Percentiles rank a stretch among this genome's conserved stretches.
Evolutionary conservation across 129 eudicot genomes (phyloP).

Genomic region (Apium graveolens): DNA sequence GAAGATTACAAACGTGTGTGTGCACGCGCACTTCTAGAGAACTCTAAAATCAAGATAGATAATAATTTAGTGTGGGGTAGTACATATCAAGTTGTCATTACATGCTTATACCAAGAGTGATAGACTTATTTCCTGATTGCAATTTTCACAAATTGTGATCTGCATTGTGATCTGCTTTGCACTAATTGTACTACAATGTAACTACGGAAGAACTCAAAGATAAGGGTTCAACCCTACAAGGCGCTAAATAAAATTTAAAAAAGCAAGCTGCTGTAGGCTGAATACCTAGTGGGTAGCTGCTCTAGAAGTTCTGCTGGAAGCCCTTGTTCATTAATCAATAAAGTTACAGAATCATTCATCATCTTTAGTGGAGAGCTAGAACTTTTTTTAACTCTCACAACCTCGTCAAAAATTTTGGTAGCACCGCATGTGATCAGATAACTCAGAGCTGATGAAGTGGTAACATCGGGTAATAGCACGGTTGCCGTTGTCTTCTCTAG

Average conservation of each 20-base stretch:
- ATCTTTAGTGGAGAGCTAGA: conserved; percentile 56
- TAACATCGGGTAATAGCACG: conserved; percentile 13
- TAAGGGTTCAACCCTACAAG: neutral
- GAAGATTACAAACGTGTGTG: neutral
- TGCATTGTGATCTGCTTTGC: neutral
- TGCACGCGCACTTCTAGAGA: neutral
- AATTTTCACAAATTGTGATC: neutral
- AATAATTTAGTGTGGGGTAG: neutral
- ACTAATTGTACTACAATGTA: neutral
- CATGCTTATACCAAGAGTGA: neutral
- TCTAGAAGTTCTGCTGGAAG: conserved; percentile 52
- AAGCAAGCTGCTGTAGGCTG: neutral
- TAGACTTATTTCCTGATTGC: neutral
- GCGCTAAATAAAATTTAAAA: neutral
- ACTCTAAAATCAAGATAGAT: neutral
- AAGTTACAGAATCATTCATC: conserved; percentile 60
- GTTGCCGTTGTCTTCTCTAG: conserved; percentile 17
- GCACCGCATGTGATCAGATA: conserved; percentile 51
- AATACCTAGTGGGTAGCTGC: conserved; percentile 74
- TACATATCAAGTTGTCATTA: neutral
- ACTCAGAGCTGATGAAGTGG: conserved; percentile 42
- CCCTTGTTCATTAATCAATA: conserved; percentile 44
- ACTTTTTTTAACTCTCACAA: conserved; percentile 49
- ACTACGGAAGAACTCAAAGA: neutral
- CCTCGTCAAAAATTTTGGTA: conserved; percentile 46